A percentile compares a stretch with the other conserved stretches of the same genome.
Conservation (phyloP, 768 basidiomycete genomes). For the Gautieria morchelliformis region DNA sequence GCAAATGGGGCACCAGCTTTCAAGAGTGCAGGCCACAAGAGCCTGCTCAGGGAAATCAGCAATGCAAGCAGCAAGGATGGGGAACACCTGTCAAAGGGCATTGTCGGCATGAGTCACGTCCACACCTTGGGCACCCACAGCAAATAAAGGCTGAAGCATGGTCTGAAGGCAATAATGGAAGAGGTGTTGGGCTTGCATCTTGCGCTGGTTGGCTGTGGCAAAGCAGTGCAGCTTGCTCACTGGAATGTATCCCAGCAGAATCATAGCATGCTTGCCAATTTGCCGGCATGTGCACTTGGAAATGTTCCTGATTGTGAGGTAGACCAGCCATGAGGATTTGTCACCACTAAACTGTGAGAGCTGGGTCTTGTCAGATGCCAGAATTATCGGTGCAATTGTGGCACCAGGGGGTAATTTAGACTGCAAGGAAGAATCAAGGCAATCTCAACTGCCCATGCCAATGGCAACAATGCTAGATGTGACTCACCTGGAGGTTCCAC, state of each 20-base stretch:
- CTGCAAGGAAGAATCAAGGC: too few relatives aligned
- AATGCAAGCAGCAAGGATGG: conserved; percentile 18
- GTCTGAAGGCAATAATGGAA: conserved; percentile 16
- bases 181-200: background rate
- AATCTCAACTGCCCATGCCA: too few relatives aligned
- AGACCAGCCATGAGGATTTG: conserved; percentile 24
- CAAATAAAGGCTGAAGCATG: conserved; percentile 11
- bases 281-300: conserved; percentile 14
- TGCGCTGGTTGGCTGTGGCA: background rate
- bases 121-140: conserved; percentile 13
- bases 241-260: conserved; percentile 23
- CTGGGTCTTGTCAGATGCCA: conserved; percentile 23
- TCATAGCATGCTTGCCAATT: conserved; percentile 8
- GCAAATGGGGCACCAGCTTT: conserved; percentile 13
- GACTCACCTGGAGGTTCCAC: conserved; percentile 7
- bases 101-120: conserved; percentile 14
- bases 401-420: conserved; percentile 9
- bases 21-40: conserved; percentile 13
- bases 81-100: conserved; percentile 10
- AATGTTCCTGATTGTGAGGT: conserved; percentile 24
- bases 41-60: conserved; percentile 19
- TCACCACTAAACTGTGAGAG: conserved; percentile 18
- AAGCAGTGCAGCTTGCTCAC: background rate
- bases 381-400: conserved; percentile 19
- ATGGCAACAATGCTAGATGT: too few relatives aligned